Conservation (phyloP, 192 early-diverging fungal genomes). For the Backusella macrospora region DNA sequence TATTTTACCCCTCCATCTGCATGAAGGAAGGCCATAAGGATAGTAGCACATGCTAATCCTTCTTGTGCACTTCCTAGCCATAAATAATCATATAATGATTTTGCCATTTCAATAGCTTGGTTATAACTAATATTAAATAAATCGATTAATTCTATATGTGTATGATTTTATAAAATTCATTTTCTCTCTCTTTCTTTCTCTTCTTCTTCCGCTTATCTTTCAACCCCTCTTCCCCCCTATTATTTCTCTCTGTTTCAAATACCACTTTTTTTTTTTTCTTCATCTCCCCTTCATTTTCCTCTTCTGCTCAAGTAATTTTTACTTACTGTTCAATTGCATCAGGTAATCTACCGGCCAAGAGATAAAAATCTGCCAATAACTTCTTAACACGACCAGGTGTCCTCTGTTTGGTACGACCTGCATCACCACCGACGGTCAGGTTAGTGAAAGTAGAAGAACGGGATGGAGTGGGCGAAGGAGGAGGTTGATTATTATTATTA, state of each 20-base stretch:
- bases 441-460: conserved; percentile 39
- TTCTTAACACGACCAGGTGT: conserved; percentile 77
- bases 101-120: conserved; percentile 68
- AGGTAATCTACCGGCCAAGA: conserved; percentile 76
- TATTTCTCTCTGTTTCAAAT: neutral
- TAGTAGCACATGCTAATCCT: conserved; percentile 62
- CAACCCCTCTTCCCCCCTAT: neutral
- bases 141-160: neutral
- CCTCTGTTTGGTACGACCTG: conserved; percentile 54
- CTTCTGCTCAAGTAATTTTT: neutral
- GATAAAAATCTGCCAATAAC: conserved; percentile 73
- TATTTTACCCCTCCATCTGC: conserved; percentile 17
- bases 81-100: conserved; percentile 65
- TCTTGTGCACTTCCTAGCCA: conserved; percentile 80
- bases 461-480: conserved; percentile 51
- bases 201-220: neutral
- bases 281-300: no score
- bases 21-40: conserved; percentile 62
- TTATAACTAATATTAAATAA: conserved; percentile 52
- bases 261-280: neutral
- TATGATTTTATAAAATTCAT: neutral
- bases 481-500: conserved; percentile 24
- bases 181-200: no score
- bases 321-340: conserved; percentile 66
- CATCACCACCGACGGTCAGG: conserved; percentile 15